Evolutionary conservation across 179 eudicot species (phyloP), one percentile per base, ranked within the genome.

Genomic region (Beta macrorhiza): DNA sequence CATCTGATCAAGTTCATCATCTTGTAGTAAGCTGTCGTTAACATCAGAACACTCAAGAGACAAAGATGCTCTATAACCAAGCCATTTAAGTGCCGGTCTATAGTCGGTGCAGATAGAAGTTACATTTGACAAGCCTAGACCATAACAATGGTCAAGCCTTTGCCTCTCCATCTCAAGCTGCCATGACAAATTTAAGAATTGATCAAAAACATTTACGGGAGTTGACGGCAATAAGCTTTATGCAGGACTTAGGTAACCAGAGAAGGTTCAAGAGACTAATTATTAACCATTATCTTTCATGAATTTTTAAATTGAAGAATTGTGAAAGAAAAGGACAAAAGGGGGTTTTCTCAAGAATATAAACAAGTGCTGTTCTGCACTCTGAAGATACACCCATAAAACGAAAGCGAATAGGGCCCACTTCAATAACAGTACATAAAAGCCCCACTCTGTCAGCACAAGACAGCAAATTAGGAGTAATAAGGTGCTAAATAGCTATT

Each of bases 81-180:
- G 90, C 98, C 98, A 97, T 78, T 89, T 92, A 67, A 87, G 91
- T 57, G 83, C 87, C n/a, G 99, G 99, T 74, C 85, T 90, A 77
- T 84, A 89, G 78, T 93, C 98, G 7, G 90, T 97, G 59, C 91
- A 87, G 76, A 90, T 58, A 32, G 86, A 86, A 22, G 92, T 84
- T 72, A 86, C 47, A 81, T 81, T 77, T 42, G 86, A 82, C 52
- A 88, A 78, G 84, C 85, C 87, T 69, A 58, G 79, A 70, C 91
- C 85, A 75, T 78, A 79, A 77, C 72, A 82, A 68, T 57, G 80
- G 53, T 80, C 84, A 29, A 71, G 67, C 80, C 91, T 89, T 83
- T 88, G 89, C 78, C 84, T 89, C 79, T 87, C 84, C 84, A 93
- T 86, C 86, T 89, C 91, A 82, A 69, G 67, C 99, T 97, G 93